Evolutionary conservation across 148 eudicot genomes (phyloP), one percentile per base, ranked within the genome.

Genomic region (Spergularia bocconei): DNA sequence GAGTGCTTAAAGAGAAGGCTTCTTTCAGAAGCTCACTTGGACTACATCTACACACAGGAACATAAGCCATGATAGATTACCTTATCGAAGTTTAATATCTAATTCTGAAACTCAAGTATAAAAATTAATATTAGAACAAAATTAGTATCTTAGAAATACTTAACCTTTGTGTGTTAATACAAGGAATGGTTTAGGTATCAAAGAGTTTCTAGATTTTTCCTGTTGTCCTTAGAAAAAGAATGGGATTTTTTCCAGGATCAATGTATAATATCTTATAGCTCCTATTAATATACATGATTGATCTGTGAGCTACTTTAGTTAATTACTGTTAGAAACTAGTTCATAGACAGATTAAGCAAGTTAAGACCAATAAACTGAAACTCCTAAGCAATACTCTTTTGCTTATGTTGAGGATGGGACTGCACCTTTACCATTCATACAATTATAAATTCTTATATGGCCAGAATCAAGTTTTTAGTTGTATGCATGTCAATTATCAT

Each of bases 41-140:
- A 87, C 62, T 85, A 85, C 76, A 87, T 87, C 73, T 87, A 87
- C 83, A 87, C 87, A 63, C 87, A 87, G 74, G 80, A 85, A 47
- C 79, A 80, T 4, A 80, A 23, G 57, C 87, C 87, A 41, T 83
- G 11, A 50, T 58, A 23, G 7, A 5, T 58, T 29, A 25, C 33
- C 6, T 53, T 2, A 16, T 36, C 41, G 2, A 71, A 78, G 48
- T 55, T 67, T 72, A 56, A n/a, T 56, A 57, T 47, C 54, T 71
- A 77, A 62, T 71, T 70, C 54, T 63, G 16, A 63, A 50, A 54
- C 70, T 72, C 0, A 44, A 54, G 70, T 67, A 67, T 47, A 67
- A 67, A 66, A n/a, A 11, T 19, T 70, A 70, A 54, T 33, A 54
- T 48, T 78, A 78, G 80, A 72, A n/a, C 25, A 71, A 47, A 29